phyloP scores from a whole-genome alignment of 2,329 filamentous ascomycete species.

The Amauroascus niger region DNA sequence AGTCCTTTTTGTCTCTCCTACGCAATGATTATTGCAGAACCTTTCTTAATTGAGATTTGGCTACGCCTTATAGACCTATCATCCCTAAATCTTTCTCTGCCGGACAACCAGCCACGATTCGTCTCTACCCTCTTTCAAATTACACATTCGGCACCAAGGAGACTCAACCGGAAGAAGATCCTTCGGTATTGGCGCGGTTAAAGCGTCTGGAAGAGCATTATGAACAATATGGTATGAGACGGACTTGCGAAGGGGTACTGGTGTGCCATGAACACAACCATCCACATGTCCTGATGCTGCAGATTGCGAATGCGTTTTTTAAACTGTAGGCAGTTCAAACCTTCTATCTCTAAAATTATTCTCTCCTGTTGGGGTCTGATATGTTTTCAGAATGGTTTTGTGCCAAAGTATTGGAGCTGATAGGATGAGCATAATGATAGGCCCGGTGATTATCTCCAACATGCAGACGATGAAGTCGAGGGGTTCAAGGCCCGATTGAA shows the following conservation, averaged over 20 bases:
- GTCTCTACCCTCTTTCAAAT: constrained; percentile 89
- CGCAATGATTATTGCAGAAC: neutral
- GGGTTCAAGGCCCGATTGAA: constrained; percentile 94
- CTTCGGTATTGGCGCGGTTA: constrained; percentile 82
- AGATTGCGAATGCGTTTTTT: constrained; percentile 99
- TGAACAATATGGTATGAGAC: constrained; percentile 81
- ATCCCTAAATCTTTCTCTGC: constrained; percentile 75
- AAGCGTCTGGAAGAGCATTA: constrained; percentile 97
- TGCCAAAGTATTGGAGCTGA: neutral
- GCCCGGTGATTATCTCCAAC: constrained; percentile 84
- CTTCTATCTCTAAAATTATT: neutral
- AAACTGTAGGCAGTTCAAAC: constrained; percentile 56
- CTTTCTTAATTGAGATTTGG: constrained; percentile 9
- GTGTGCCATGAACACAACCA: constrained; percentile 99
- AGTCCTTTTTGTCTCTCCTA: neutral
- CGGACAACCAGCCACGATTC: constrained; percentile 81
- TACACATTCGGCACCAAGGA: constrained; percentile 99
- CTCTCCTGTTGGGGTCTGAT: neutral
- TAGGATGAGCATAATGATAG: constrained; percentile 28
- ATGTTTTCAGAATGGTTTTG: neutral
- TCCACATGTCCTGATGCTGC: constrained; percentile 95
- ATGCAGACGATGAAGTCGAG: constrained; percentile 76
- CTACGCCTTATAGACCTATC: constrained; percentile 47
- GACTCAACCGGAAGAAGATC: constrained; percentile 94
- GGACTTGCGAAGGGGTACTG: constrained; percentile 91